Base-by-base conservation (phyloP, 2,329 filamentous ascomycete species). In the Aspergillus neotritici region DNA sequence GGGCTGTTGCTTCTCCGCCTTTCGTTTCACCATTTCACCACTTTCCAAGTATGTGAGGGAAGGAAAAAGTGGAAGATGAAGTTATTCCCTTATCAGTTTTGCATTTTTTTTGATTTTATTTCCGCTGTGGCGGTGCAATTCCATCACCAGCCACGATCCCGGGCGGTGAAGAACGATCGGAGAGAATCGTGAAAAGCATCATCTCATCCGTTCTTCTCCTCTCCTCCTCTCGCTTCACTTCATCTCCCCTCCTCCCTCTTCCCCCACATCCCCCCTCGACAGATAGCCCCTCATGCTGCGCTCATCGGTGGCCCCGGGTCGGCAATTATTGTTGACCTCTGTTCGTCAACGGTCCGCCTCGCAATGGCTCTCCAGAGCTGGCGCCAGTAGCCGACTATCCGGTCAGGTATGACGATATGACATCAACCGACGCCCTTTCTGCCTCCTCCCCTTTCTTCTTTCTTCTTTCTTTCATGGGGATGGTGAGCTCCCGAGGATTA, bases 251-350 rank as follows among this genome's bases (percentile, higher is more conserved):
- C 54, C 51, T 50, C 54, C 53, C 51, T 50, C 47, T 52, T 47
- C 47, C 55, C 55, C 56, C n/a, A n/a, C n/a, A n/a, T n/a, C 54
- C 54, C 56, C 61, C 58, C 60, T 63, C 64, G 65, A 25, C 21
- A 25, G 21, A 25, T 67, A 67, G 73, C 71, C 63, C 68, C 71
- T 60, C 57, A 78, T 78, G 75, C 72, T 78, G 73, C 75, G 75
- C 66, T 71, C 70, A 58, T 74, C 74, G 59, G 66, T 77, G 65
- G 60, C 64, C 52, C 65, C 72, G 53, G 64, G 71, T 61, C 73
- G 68, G 53, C 64, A 64, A 54, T 52, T 68, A 52, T 60, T 68
- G 60, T 60, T 63, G 46, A 61, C 61, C 50, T 56, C 65, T 44
- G 56, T 60, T 61, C 65, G 61, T 50, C 61, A 63, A 51, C 58